Conservation (phyloP, 2,329 filamentous ascomycete genomes). For the Neonectria neomacrospora region DNA sequence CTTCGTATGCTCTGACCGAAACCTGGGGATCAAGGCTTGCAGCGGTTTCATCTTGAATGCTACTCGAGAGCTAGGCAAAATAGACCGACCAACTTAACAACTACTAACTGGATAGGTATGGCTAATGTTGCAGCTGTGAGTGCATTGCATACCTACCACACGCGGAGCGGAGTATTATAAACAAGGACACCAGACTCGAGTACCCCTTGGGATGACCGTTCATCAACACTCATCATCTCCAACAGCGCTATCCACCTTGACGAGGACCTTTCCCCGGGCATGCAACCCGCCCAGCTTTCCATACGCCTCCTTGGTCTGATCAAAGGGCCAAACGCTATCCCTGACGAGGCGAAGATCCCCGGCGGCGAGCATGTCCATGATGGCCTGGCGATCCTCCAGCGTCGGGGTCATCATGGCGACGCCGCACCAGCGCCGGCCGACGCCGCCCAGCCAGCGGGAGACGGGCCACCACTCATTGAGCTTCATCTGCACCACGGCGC, state of each 20-base stretch:
- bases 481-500: conserved; percentile 49
- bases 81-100: too few relatives aligned
- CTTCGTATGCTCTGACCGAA: too few relatives aligned
- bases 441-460: conserved; percentile 50
- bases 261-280: conserved; percentile 53
- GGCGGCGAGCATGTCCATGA: conserved; percentile 48
- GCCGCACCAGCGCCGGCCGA: conserved; percentile 50
- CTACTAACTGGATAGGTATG: too few relatives aligned
- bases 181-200: neutral
- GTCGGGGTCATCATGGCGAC: conserved; percentile 50
- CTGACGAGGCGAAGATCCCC: conserved; percentile 51
- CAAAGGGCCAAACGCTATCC: conserved; percentile 52
- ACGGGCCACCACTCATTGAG: conserved; percentile 53
- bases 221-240: conserved; percentile 38
- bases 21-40: too few relatives aligned
- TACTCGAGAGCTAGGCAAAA: too few relatives aligned
- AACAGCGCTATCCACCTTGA: conserved; percentile 45
- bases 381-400: conserved; percentile 46
- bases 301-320: conserved; percentile 52
- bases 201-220: too few relatives aligned
- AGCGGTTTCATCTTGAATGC: neutral
- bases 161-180: conserved; percentile 1
- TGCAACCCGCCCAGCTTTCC: conserved; percentile 47
- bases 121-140: too few relatives aligned
- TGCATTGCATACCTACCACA: neutral